Conservation (phyloP, 2,329 filamentous ascomycete species). For the Tympanopsis confertula region DNA sequence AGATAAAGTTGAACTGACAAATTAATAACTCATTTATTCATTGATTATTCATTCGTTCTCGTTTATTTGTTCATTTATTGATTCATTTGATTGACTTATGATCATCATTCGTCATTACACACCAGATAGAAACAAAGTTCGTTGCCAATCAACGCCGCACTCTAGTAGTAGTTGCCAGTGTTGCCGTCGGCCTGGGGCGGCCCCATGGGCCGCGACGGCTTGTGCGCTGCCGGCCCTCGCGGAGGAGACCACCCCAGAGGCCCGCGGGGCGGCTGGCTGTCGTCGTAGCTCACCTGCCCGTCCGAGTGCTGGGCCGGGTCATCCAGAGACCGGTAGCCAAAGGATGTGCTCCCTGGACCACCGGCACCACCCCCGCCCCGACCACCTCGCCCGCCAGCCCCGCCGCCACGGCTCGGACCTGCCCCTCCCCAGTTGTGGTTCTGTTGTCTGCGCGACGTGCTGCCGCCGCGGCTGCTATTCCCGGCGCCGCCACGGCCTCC, state of each 20-base stretch:
- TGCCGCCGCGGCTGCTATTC: conserved; percentile 19
- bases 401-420: conserved; percentile 19
- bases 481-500: conserved; percentile 21
- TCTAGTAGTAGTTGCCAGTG: background rate
- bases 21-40: background rate
- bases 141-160: background rate
- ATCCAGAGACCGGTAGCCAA: conserved; percentile 57
- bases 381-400: conserved; percentile 23
- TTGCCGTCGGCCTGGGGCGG: background rate
- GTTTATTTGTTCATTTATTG: background rate
- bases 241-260: background rate
- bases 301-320: conserved; percentile 29
- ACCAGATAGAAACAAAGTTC: background rate
- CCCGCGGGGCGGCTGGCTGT: background rate
- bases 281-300: background rate
- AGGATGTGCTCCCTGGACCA: conserved; percentile 31
- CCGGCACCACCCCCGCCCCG: conserved; percentile 34
- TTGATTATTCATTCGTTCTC: background rate
- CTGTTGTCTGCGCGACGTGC: conserved; percentile 13
- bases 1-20: background rate
- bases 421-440: conserved; percentile 21
- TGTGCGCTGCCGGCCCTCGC: background rate
- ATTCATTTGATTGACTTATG: too few relatives aligned
- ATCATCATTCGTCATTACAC: too few relatives aligned
- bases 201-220: background rate